Percentiles rank a stretch among this genome's conserved stretches.
Conservation (phyloP, 768 basidiomycete species). For the Dentipellis fragilis region DNA sequence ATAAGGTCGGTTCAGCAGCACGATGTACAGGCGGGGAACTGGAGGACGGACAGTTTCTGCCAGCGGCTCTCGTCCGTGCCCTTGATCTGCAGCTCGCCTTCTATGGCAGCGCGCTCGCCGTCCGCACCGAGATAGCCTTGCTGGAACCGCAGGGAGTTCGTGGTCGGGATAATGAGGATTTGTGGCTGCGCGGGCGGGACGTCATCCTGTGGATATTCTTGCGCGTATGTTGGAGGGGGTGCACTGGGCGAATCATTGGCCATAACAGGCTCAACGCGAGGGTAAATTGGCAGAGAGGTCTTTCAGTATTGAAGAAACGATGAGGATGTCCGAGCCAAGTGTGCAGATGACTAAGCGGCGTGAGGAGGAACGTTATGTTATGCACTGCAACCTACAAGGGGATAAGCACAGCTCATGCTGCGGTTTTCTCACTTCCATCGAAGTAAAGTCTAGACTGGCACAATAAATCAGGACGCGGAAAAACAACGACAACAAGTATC, state of each 20-base stretch:
- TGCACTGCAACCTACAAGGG: neutral
- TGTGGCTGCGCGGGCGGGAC: conserved; percentile 31
- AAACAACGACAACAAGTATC: neutral
- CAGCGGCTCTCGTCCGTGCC: conserved; percentile 42
- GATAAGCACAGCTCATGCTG: neutral
- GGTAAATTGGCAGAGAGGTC: too few species aligned
- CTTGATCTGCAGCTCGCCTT: conserved; percentile 84
- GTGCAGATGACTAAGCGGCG: neutral
- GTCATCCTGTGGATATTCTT: conserved; percentile 1
- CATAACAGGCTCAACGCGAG: neutral
- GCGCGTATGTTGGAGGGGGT: conserved; percentile 12
- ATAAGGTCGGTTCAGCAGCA: conserved; percentile 10
- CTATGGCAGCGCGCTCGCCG: conserved; percentile 72
- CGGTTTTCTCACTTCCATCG: neutral
- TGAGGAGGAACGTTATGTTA: neutral
- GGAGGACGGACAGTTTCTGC: conserved; percentile 65
- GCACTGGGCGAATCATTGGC: neutral
- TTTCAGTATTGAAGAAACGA: neutral
- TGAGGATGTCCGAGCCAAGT: neutral
- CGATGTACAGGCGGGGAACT: neutral
- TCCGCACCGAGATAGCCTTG: conserved; percentile 80
- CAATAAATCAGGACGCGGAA: too few species aligned
- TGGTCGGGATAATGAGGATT: conserved; percentile 64
- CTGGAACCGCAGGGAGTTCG: conserved; percentile 69
- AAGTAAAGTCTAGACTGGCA: conserved; percentile 9